phyloP scores from a whole-genome alignment of 2,329 filamentous ascomycete genomes.

The Pseudopithomyces chartarum region DNA sequence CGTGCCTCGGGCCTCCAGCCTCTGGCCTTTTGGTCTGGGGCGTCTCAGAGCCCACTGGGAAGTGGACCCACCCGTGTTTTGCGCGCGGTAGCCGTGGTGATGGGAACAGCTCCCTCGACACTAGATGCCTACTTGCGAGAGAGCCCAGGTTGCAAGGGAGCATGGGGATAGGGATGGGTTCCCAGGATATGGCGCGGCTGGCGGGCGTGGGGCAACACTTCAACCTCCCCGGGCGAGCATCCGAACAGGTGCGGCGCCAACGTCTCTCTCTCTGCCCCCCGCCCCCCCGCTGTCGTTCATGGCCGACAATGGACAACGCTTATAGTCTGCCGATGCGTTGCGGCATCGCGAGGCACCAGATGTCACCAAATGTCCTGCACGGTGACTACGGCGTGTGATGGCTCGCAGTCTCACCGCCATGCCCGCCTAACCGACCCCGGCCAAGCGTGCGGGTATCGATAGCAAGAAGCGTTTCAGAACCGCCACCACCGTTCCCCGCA shows the following conservation, averaged over 20 bases:
- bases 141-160: neutral
- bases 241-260: neutral
- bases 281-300: neutral
- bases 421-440: slow-evolving; percentile 20
- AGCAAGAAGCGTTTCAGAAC: slow-evolving; percentile 27
- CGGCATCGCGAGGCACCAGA: neutral
- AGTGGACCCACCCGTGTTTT: slow-evolving; percentile 6
- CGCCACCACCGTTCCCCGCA: slow-evolving; percentile 24
- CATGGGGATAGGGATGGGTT: too few species aligned
- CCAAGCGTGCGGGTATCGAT: slow-evolving; percentile 21
- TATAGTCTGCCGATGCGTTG: too few species aligned
- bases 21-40: slow-evolving; percentile 11
- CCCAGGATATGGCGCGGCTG: too few species aligned
- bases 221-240: too few species aligned
- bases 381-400: slow-evolving; percentile 19
- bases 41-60: slow-evolving; percentile 1
- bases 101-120: neutral
- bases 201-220: too few species aligned
- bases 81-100: slow-evolving; percentile 1
- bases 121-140: neutral
- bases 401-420: slow-evolving; percentile 35
- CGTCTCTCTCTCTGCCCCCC: neutral
- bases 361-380: slow-evolving; percentile 16
- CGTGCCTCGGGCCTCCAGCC: slow-evolving; percentile 7
- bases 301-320: slow-evolving; percentile 17